Conservation (phyloP, 306 rosid species). For the Clitoria ternatea region DNA sequence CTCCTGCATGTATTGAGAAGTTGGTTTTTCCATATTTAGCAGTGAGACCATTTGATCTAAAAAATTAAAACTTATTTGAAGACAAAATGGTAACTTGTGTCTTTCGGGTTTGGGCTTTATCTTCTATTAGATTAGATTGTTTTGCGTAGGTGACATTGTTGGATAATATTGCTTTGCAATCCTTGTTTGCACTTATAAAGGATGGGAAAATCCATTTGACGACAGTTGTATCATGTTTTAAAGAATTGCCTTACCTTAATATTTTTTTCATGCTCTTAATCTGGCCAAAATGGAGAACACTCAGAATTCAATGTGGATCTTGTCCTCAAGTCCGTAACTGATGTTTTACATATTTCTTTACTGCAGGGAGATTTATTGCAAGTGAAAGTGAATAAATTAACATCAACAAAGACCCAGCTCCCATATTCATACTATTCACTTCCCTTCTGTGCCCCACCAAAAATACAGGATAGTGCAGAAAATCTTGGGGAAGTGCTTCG, state of each 20-base stretch:
- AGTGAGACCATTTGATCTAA: not conserved
- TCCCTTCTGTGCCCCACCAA: constrained; percentile 55
- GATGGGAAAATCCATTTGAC: not conserved
- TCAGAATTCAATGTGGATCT: not conserved
- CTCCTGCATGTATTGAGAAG: not conserved
- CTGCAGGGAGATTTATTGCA: constrained; percentile 80
- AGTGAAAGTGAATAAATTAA: constrained; percentile 95
- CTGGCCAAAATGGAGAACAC: not conserved
- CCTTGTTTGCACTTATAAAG: not conserved
- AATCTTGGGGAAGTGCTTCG: constrained; percentile 99
- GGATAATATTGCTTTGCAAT: not conserved
- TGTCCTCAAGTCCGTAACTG: not conserved
- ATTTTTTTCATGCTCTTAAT: not conserved
- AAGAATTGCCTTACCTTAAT: not conserved
- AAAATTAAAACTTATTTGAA: not conserved
- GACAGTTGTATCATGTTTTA: not conserved
- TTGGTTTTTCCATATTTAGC: not conserved
- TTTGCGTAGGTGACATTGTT: not conserved
- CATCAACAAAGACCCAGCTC: constrained; percentile 97
- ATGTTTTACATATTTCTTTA: constrained; percentile 14
- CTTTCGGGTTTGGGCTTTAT: constrained; percentile 6
- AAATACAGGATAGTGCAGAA: constrained; percentile 85
- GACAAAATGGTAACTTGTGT: not conserved
- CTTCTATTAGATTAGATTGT: not conserved
- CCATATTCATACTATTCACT: constrained; percentile 90